Evolutionary conservation across 2,329 filamentous ascomycete genomes (phyloP), one percentile per base, ranked within the genome.

Genomic region (Raffaelea albimanens): DNA sequence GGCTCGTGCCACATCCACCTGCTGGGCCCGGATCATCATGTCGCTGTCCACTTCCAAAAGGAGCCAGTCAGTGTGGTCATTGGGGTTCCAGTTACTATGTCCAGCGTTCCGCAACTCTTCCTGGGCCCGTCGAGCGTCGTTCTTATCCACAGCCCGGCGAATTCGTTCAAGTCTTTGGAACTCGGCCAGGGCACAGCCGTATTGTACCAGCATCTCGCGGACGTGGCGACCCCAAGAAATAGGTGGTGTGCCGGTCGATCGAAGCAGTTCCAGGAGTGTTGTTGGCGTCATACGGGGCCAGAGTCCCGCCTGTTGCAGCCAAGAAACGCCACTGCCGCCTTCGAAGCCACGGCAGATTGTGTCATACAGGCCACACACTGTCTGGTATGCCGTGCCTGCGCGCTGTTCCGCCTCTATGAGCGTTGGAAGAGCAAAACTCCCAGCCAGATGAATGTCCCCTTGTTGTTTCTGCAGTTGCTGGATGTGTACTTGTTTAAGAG

Each of bases 21-120:
- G 82, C 3, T 75, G 73, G 0, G 69, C 64, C 0, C 83, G 72
- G 45, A 87, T 78, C 23, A 82, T 65, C 2, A 87, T 60, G 49
- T 83, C 71, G 0, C 72, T 68, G 45, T 87, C 83, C 14, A 87
- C 73, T 52, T 87, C 82, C 0, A 87, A 61, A 0, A 87, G 63
- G 0, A 87, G 58, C 76, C 80, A 85, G 55, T 87, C 82, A 0
- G 78, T 68, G 29, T 71, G 59, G 0, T 76, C 61, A 0, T 58
- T n/a, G 0, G 78, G 72, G 2, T 66, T 56, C 81, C 81, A 85
- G 25, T 80, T 76, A 0, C 55, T 57, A 54, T 84, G 80, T 0
- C 76, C 78, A 0, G 34, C 29, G 43, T 74, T 76, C 0, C 47
- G 49, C 13, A 59, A 53, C 50, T 82, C 76, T 4, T 75, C 69